A percentile compares a stretch with the other conserved stretches of the same genome.
These are phyloP conservation scores for Fraxinus platypoda DNA, from an alignment of 305 asterid genomes.

Conservation along the genomic window DNA sequence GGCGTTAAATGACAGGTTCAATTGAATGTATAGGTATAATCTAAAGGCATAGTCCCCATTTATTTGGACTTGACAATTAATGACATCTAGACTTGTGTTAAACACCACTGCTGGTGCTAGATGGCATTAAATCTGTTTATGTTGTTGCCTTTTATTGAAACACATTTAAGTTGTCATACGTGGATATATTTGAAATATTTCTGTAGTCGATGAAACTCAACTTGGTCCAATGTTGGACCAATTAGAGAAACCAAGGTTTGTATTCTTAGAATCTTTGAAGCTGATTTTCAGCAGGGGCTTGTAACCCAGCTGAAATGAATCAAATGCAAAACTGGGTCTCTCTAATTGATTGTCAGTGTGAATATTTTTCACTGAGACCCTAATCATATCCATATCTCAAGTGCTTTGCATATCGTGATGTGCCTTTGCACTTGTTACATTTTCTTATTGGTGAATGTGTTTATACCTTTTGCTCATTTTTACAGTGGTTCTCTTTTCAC, in stretches of 20 bases:
- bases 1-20: background rate
- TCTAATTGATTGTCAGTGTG: background rate
- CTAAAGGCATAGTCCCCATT: background rate
- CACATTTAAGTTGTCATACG: background rate
- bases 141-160: background rate
- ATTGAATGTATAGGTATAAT: background rate
- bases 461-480: slow-evolving; percentile 22
- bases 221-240: background rate
- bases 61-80: background rate
- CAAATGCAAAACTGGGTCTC: background rate
- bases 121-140: background rate
- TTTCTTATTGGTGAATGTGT: background rate
- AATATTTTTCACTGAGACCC: background rate
- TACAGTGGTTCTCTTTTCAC: slow-evolving; percentile 88
- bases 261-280: background rate
- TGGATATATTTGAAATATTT: background rate
- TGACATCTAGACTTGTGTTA: background rate
- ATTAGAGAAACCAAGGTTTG: background rate
- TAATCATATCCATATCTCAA: background rate
- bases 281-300: background rate
- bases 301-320: background rate
- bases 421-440: background rate
- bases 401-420: background rate
- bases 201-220: background rate
- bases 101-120: background rate